A percentile compares a stretch with the other conserved stretches of the same genome.
Evolutionary conservation across 345 rosid species (phyloP).

Genomic region (Heritiera littoralis): DNA sequence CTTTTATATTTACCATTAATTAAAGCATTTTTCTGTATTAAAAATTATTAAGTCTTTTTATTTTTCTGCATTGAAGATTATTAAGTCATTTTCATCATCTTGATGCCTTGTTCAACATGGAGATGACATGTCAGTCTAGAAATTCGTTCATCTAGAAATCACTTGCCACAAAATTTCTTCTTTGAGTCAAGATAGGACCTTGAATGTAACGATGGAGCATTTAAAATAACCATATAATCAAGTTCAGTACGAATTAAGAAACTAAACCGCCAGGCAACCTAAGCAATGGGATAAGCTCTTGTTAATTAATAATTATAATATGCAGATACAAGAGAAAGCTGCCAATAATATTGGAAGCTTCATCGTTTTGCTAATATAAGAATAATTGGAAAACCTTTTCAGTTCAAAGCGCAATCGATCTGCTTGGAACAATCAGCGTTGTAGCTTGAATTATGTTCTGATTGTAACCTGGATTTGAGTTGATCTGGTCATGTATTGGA

Average conservation of each 20-base stretch:
- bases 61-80: neutral
- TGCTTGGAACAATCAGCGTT: neutral
- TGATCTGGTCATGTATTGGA: no score
- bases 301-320: no score
- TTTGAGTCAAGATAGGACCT: neutral
- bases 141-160: neutral
- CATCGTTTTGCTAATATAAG: neutral
- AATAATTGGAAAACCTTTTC: neutral
- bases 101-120: neutral
- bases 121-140: neutral
- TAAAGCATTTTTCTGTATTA: neutral
- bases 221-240: neutral
- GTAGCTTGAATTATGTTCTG: neutral
- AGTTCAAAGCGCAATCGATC: neutral
- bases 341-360: neutral
- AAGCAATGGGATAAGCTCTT: neutral
- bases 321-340: neutral
- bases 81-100: neutral
- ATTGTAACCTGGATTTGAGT: no score
- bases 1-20: neutral
- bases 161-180: neutral
- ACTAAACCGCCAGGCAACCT: neutral
- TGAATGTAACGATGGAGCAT: neutral
- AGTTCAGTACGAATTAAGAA: neutral
- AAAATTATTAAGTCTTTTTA: neutral